These are phyloP conservation scores for Kitagawia praeruptora DNA, from an alignment of 129 eudicot genomes.

Conservation along the genomic window DNA sequence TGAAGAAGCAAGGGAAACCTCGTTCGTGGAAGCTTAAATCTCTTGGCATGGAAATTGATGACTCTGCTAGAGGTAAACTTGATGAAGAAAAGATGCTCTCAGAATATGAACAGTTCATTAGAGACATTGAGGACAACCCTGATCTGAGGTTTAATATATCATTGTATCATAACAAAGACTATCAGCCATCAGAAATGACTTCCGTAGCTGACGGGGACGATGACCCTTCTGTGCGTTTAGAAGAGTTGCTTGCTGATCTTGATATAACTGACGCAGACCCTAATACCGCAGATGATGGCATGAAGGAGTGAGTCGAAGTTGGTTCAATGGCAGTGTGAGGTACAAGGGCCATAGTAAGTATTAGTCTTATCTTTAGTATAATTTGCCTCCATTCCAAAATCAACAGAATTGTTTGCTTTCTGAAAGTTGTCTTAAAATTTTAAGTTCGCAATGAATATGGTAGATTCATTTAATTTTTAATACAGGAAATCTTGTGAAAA, in stretches of 20 bases:
- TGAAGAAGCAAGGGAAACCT: slow-evolving; percentile 9
- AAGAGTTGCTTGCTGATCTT: slow-evolving; percentile 14
- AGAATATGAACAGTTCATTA: slow-evolving; percentile 1
- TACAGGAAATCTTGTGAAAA: not conserved
- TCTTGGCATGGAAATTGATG: slow-evolving; percentile 27
- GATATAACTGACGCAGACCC: not conserved
- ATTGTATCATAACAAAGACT: slow-evolving; percentile 3
- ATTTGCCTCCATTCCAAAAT: not conserved
- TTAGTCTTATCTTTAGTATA: not conserved
- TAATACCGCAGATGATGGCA: not conserved
- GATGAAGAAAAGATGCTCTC: slow-evolving; percentile 3
- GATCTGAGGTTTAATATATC: slow-evolving; percentile 12
- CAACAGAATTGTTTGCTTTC: not conserved
- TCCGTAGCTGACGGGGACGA: slow-evolving; percentile 8
- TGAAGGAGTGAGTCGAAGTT: slow-evolving; percentile 11
- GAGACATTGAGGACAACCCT: slow-evolving; percentile 4
- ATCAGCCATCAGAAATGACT: slow-evolving; percentile 11
- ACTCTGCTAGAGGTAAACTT: slow-evolving; percentile 7
- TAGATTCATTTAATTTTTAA: not conserved
- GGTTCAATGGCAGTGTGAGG: not conserved
- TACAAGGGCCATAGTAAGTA: not conserved
- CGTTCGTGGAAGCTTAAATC: slow-evolving; percentile 24
- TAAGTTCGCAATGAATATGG: not conserved
- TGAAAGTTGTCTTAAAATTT: not conserved
- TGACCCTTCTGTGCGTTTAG: slow-evolving; percentile 1